Conservation (phyloP, 2,329 filamentous ascomycete species). For the Penicillium brasilianum region DNA sequence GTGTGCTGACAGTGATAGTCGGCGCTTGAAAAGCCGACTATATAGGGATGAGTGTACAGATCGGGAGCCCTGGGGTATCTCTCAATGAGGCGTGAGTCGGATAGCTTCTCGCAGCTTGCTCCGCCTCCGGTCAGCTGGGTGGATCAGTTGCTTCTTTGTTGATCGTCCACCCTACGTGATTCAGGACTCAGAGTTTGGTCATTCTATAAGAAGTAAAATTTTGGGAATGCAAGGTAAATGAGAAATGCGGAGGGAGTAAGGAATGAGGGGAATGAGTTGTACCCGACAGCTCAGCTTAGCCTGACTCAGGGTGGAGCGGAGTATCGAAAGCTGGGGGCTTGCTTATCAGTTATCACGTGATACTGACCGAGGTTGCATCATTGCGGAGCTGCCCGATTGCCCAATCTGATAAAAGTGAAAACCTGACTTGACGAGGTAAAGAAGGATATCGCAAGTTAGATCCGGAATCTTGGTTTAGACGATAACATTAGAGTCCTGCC, state of each 20-base stretch:
- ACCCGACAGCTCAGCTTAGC: slow-evolving; percentile 1
- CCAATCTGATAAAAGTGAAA: background rate
- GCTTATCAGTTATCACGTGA: slow-evolving; percentile 20
- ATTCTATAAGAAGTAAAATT: slow-evolving; percentile 2
- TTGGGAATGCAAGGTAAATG: background rate
- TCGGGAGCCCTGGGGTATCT: background rate
- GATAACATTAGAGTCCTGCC: background rate
- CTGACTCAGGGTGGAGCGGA: slow-evolving; percentile 9
- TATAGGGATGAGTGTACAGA: background rate
- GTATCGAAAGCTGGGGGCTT: slow-evolving; percentile 2
- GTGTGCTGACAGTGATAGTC: background rate
- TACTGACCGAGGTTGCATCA: slow-evolving; percentile 7
- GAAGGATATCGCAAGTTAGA: background rate
- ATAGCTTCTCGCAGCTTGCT: slow-evolving; percentile 7
- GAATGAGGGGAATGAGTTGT: slow-evolving; percentile 1
- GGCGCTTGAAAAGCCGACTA: background rate
- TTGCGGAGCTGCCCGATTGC: background rate
- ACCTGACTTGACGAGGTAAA: background rate
- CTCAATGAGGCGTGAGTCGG: background rate
- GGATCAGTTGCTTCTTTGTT: slow-evolving; percentile 29
- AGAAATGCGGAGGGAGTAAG: background rate
- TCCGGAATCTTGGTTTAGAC: background rate
- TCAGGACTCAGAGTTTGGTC: slow-evolving; percentile 10
- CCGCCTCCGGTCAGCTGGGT: slow-evolving; percentile 25
- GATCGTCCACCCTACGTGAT: slow-evolving; percentile 31